Conservation (phyloP, 176 grass and related monocot genomes). For the Chloris gayana region DNA sequence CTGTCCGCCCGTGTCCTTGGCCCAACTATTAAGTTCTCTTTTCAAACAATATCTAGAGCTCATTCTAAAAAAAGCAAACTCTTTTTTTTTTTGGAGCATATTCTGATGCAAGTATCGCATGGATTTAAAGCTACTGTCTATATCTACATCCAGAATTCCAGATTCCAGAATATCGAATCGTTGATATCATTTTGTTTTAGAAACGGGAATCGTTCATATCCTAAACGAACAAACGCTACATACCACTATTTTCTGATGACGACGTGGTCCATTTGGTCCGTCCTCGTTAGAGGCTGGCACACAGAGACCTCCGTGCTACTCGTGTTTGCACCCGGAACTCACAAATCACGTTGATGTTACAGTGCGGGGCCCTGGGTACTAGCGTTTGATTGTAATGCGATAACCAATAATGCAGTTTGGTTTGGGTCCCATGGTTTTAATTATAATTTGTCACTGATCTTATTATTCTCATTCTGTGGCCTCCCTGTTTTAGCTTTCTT, state of each 20-base stretch:
- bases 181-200: not conserved
- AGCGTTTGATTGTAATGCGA: not conserved
- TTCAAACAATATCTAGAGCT: too few species aligned
- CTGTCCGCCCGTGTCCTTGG: not conserved
- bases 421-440: slow-evolving; percentile 1
- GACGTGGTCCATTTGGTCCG: not conserved
- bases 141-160: not conserved
- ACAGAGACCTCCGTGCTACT: not conserved
- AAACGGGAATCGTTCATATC: not conserved
- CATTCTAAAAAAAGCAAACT: not conserved
- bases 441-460: not conserved
- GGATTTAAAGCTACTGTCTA: not conserved
- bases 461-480: not conserved
- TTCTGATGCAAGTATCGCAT: not conserved
- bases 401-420: slow-evolving; percentile 35
- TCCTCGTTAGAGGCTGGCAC: not conserved
- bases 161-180: slow-evolving; percentile 2
- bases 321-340: not conserved
- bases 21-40: not conserved
- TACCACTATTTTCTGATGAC: slow-evolving; percentile 1
- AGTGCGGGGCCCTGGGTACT: not conserved
- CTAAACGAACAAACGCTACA: not conserved
- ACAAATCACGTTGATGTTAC: not conserved
- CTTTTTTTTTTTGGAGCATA: not conserved
- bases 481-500: not conserved